Evolutionary conservation across 768 basidiomycete genomes (phyloP), one percentile per base, ranked within the genome.

Genomic region (Suillus plorans): DNA sequence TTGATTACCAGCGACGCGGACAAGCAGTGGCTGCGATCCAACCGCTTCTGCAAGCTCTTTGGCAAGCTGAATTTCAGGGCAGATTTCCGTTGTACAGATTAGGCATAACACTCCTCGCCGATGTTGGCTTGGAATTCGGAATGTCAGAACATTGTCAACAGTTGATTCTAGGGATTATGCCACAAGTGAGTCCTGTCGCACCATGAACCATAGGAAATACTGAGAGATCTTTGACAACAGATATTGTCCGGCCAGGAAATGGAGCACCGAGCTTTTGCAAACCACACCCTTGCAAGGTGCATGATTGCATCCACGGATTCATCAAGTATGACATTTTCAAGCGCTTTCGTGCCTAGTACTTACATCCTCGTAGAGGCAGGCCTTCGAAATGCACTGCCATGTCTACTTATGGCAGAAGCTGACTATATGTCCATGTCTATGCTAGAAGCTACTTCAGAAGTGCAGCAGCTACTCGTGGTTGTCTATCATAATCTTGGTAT

Each of bases 31-130:
- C 82, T 28, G 80, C 85, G 2, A 82, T 92, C 20, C 87, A 92
- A 36, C 84, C 85, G 49, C 78, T 95, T 31, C 77, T 95, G 34
- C 86, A 82, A 63, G 85, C 89, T 2, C 73, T 94, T 44, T 94
- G 92, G 91, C 82, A 90, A 64, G 86, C 92, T 0, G 92, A 95
- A 74, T 92, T 91, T 71, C 84, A 91, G 62, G 85, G 86, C 61
- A 85, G 88, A 63, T 84, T 87, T 70, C 81, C 82, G 18, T 73
- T 87, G 28, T 91, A 94, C 70, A 82, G 93, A 63, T 85, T 86
- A 4, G 88, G 85, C 0, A 81, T 90, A 39, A 82, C 90, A 65
- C 73, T 94, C 39, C 82, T 95, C 22, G 93, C 94, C 1, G 94
- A 95, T 69, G 77, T 92, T 66, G 86, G 87, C 9, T 76, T 94